Evolutionary conservation across 129 eudicot genomes (phyloP), one percentile per base, ranked within the genome.

Genomic region (Lactuca sativa): DNA sequence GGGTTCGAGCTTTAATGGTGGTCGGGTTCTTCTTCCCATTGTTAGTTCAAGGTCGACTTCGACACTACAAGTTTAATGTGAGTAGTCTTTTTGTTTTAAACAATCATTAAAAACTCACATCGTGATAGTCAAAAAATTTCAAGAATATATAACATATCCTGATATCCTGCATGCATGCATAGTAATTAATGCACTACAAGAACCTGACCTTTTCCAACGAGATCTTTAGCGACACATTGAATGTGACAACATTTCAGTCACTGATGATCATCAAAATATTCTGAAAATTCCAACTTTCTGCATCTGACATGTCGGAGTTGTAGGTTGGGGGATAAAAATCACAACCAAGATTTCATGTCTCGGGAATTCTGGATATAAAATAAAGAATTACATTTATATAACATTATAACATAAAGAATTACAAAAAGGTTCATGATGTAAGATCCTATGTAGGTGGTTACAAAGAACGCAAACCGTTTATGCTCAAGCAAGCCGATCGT

Each of bases 1-100:
- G 78, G 78, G 38, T 66, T 76, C 74, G 86, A 15, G 70, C 74
- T 62, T 71, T 80, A 64, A 44, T 80, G 41, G 36, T 84, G 54
- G 59, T 76, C 13, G 80, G 77, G n/a, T 80, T 79, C 70, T 67
- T 82, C 58, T 58, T 74, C 64, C 90, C 88, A 0, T 21, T 73
- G 40, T 51, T 84, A 48, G 95, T 77, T 56, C 84, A 87, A 52
- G 76, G 71, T 79, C 74, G 76, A 13, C 77, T 87, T 71, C 87
- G 95, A 9, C 83, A 77, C 73, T 87, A 78, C 75, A 85, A 82
- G 71, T 87, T 87, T 69, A 74, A 87, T 76, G 95, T 87, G 73
- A 84, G 89, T 73, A 8, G 32, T 30, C 38, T 66, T 30, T 36
- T 31, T 66, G 49, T 13, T 8, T 43, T 43, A 43, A 8, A 43